phyloP scores from a whole-genome alignment of 495 filamentous ascomycete genomes.

The Annulohypoxylon maeteangense region DNA sequence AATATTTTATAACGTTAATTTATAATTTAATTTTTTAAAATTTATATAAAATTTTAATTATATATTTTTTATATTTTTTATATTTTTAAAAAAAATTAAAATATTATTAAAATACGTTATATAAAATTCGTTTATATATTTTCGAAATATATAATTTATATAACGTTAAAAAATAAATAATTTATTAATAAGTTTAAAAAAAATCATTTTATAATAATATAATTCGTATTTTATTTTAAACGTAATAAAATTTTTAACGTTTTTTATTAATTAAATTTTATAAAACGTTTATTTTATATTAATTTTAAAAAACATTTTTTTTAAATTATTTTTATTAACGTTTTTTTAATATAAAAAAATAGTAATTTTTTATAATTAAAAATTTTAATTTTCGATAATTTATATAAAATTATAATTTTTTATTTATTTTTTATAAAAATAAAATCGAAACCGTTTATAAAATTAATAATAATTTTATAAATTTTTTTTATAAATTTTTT shows the following conservation, averaged over 20 bases:
- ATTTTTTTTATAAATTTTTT: background rate
- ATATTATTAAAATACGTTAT: background rate
- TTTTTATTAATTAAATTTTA: background rate
- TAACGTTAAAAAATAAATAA: background rate
- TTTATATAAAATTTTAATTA: background rate
- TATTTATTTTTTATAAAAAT: background rate
- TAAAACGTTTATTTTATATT: background rate
- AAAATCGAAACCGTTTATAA: background rate
- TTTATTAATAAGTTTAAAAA: background rate
- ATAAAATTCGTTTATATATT: background rate
- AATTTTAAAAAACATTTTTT: background rate
- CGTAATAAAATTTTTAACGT: background rate
- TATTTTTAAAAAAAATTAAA: background rate
- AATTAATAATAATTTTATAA: background rate
- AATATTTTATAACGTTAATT: background rate
- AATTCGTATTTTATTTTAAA: background rate
- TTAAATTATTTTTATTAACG: background rate
- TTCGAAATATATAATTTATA: background rate
- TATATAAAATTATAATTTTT: background rate
- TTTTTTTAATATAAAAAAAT: background rate
- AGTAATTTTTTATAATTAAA: background rate
- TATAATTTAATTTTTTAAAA: background rate
- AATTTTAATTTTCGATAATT: background rate
- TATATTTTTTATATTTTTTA: background rate
- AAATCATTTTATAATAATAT: background rate